Evolutionary conservation across 2,329 filamentous ascomycete species (phyloP), one percentile per base, ranked within the genome.

Genomic region (Myriosclerotinia scirpicola): DNA sequence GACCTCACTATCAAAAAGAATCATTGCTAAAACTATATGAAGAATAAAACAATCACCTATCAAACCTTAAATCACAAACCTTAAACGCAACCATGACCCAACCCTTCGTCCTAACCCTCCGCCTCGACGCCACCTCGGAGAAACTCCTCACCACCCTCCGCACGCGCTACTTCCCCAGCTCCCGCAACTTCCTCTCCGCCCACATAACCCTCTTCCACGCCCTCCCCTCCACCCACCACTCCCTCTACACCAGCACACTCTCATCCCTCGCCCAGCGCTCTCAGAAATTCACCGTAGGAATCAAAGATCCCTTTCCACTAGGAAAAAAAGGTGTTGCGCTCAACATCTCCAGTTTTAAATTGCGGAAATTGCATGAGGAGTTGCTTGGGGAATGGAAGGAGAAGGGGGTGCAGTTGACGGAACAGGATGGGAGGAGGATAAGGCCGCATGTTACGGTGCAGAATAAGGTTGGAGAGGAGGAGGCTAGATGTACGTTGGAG

Each of bases 191-290:
- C 40, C 67, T 68, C 53, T 48, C 52, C 36, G 64, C 67, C 15
- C 67, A 68, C 34, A 58, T 68, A 26, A 66, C 67, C 15, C 52
- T 68, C 8, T 68, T 68, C 26, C 67, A 68, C 8, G 64, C 64
- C 1, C 64, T 68, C 7, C 64, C 67, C 22, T 34, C 64, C 20
- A 30, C 53, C 15, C 20, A 56, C 2, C 44, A 52, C n/a, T 20
- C 53, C 5, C 52, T 62, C 20, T 62, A 58, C 7, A 50, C 22
- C 26, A 36, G 22, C 9, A 8, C 26, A 5, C 22, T 68, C 36
- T 36, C 22, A 1, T 20, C 46, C 30, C 34, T 54, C 55, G 7
- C 42, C 15, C 55, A 42, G 52, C 67, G 22, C n/a, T 42, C 53
- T 36, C 52, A 20, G 8, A 53, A 17, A 30, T 68, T 68, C 56